These are phyloP conservation scores for Aspergillus candidus DNA, from an alignment of 2,329 filamentous ascomycete genomes.

Conservation along the genomic window DNA sequence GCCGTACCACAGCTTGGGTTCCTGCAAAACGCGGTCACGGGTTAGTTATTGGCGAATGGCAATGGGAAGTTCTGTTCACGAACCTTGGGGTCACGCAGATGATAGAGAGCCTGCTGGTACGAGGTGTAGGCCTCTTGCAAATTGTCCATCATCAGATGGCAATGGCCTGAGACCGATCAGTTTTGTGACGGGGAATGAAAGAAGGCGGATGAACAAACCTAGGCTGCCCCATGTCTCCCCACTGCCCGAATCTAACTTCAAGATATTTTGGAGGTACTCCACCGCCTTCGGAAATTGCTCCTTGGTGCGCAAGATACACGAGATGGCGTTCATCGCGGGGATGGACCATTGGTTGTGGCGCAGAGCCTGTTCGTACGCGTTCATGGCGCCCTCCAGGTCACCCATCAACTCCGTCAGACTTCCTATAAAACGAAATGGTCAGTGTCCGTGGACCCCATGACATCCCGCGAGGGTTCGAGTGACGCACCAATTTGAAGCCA, in stretches of 20 bases:
- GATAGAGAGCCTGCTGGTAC: slow-evolving; percentile 91
- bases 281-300: slow-evolving; percentile 93
- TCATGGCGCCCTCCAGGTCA: slow-evolving; percentile 80
- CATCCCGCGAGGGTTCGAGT: not conserved
- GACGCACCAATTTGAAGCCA: slow-evolving; percentile 87
- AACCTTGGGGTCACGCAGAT: slow-evolving; percentile 88
- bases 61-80: slow-evolving; percentile 16
- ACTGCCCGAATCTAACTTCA: slow-evolving; percentile 82
- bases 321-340: slow-evolving; percentile 88
- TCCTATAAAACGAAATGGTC: slow-evolving; percentile 47
- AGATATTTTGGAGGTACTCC: slow-evolving; percentile 83
- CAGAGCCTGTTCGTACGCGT: slow-evolving; percentile 84
- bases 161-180: slow-evolving; percentile 62
- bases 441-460: slow-evolving; percentile 2
- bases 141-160: slow-evolving; percentile 98
- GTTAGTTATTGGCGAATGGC: not conserved
- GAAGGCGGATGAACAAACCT: slow-evolving; percentile 51
- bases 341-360: slow-evolving; percentile 83
- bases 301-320: slow-evolving; percentile 80
- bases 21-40: slow-evolving; percentile 45
- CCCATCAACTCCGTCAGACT: slow-evolving; percentile 81
- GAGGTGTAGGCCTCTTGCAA: slow-evolving; percentile 93
- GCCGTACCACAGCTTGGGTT: slow-evolving; percentile 97
- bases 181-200: not conserved
- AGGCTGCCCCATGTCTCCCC: slow-evolving; percentile 96